A percentile compares a stretch with the other conserved stretches of the same genome.
phyloP scores from a whole-genome alignment of 2,329 filamentous ascomycete species.

The Talaromyces sp. region DNA sequence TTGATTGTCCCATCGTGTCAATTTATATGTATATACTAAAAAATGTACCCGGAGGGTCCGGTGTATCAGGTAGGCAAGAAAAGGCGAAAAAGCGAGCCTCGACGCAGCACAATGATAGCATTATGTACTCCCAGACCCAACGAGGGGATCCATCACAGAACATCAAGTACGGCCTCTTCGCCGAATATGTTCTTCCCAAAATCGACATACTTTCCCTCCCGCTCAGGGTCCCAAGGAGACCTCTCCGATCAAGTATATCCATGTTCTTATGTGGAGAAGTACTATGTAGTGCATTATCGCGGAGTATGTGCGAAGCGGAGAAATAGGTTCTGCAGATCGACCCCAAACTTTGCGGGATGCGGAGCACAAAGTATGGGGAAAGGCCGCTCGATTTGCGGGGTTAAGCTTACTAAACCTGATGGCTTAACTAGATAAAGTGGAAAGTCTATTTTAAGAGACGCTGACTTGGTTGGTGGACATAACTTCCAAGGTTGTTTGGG shows the following conservation, averaged over 20 bases:
- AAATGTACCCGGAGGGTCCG: too few species aligned
- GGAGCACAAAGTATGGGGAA: neutral
- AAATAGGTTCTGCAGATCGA: neutral
- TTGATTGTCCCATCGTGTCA: neutral
- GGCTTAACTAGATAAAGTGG: neutral
- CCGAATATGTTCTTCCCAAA: neutral
- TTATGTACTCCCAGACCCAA: neutral
- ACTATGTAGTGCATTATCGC: slow-evolving; percentile 1
- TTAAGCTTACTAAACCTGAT: neutral
- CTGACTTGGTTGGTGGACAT: slow-evolving; percentile 1
- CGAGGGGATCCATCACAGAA: neutral
- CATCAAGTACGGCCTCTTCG: neutral
- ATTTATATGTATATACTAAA: neutral
- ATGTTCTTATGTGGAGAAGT: neutral
- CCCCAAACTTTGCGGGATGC: neutral
- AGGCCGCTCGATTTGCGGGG: neutral
- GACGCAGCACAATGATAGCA: neutral
- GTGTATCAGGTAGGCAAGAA: neutral
- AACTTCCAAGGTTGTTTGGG: neutral
- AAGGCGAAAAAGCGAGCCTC: neutral
- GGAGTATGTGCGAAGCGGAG: neutral
- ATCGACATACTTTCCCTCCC: neutral
- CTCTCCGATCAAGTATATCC: neutral
- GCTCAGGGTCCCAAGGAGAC: neutral
- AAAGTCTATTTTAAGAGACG: neutral